These are phyloP conservation scores for Tuber melanosporum DNA, from an alignment of 495 filamentous ascomycete species.

Conservation along the genomic window DNA sequence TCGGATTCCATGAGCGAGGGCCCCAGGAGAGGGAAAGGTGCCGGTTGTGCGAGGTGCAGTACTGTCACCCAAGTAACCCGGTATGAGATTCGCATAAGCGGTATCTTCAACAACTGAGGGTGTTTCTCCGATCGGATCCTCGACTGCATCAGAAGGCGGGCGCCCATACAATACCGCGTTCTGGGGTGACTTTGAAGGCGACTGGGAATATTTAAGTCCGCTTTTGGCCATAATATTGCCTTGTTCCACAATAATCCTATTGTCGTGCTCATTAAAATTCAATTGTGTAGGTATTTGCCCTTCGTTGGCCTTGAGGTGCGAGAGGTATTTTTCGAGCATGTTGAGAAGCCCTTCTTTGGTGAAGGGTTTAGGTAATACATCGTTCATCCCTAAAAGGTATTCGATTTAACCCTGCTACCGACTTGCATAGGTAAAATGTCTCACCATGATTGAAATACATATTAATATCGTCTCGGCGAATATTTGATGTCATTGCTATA, in stretches of 20 bases:
- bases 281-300: conserved; percentile 34
- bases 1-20: conserved; percentile 28
- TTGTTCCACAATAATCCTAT: conserved; percentile 29
- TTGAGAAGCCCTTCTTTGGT: conserved; percentile 89
- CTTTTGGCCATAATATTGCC: conserved; percentile 19
- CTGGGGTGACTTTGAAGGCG: conserved; percentile 31
- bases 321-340: conserved; percentile 83
- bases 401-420: not conserved
- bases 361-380: conserved; percentile 94
- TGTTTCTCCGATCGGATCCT: conserved; percentile 24
- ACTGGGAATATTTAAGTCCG: conserved; percentile 30
- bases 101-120: conserved; percentile 21
- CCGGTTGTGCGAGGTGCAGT: conserved; percentile 18
- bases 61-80: conserved; percentile 23
- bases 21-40: conserved; percentile 26
- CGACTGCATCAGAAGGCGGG: conserved; percentile 26
- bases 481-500: conserved; percentile 98
- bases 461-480: conserved; percentile 90
- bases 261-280: conserved; percentile 28
- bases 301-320: conserved; percentile 51
- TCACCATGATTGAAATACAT: conserved; percentile 96
- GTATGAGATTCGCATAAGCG: conserved; percentile 33
- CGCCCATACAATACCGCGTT: conserved; percentile 26
- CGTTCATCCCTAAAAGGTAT: conserved; percentile 77
- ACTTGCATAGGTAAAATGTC: conserved; percentile 31